Conservation (phyloP, 2,329 filamentous ascomycete species). For the Pseudogymnoascus sp. region DNA sequence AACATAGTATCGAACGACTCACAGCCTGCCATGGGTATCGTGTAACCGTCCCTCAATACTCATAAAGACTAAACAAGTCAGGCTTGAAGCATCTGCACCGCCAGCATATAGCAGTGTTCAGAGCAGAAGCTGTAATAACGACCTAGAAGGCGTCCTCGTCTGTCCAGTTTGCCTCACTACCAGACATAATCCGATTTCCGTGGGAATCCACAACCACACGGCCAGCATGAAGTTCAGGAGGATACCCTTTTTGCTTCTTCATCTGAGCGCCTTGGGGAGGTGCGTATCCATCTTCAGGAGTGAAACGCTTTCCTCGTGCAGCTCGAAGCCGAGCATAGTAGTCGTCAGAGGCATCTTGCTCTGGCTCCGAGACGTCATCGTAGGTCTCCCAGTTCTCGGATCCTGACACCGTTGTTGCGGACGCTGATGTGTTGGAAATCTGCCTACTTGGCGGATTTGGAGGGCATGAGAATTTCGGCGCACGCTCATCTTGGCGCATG, state of each 20-base stretch:
- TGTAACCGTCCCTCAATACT: constrained; percentile 6
- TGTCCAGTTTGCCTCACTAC: constrained; percentile 55
- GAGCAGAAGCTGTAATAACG: not conserved
- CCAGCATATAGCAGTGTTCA: not conserved
- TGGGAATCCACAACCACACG: constrained; percentile 41
- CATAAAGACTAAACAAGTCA: not conserved
- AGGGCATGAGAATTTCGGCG: constrained; percentile 24
- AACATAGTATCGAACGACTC: not conserved
- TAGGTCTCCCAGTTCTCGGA: constrained; percentile 99
- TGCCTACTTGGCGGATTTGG: constrained; percentile 45
- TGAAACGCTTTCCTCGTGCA: constrained; percentile 58
- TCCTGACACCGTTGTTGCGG: constrained; percentile 62
- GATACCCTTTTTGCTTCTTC: constrained; percentile 50
- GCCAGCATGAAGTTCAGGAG: constrained; percentile 41
- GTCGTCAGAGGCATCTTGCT: constrained; percentile 71
- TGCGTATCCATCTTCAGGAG: constrained; percentile 35
- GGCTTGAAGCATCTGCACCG: not conserved
- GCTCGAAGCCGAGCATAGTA: constrained; percentile 78
- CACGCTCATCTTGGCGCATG: constrained; percentile 34
- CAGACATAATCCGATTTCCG: constrained; percentile 55
- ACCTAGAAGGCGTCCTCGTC: constrained; percentile 53
- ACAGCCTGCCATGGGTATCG: not conserved
- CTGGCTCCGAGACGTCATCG: constrained; percentile 72
- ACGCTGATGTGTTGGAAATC: constrained; percentile 58
- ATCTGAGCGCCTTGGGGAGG: constrained; percentile 33